Base-by-base conservation (phyloP, 148 eudicot genomes). In the Camellia japonica region DNA sequence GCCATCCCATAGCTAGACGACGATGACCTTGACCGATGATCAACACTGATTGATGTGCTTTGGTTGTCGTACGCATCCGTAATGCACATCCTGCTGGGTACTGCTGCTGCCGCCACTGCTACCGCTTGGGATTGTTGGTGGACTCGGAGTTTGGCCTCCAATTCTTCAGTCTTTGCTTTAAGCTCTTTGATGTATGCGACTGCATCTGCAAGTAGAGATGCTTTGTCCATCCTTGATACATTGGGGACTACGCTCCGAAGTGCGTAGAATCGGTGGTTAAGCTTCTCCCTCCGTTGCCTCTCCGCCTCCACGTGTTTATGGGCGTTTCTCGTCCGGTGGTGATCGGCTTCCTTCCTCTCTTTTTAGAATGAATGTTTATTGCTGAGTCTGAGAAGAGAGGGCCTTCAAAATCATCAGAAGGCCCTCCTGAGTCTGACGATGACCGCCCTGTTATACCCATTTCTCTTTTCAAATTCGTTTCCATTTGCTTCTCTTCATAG, bases 221-320 rank as follows among this genome's bases (percentile, higher is more conserved):
- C 95, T 68, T 86, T 90, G 78, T 91, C 91, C 93, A 90, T 90
- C 68, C 80, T 90, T 5, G 91, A 86, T 6, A 91, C 90, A 67
- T 91, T 85, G 1, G 94, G 92, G 14, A 91, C 94, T 0, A 87
- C 92, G 1, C 88, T 78, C 1, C 93, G 78, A 0, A 91, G 86
- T 1, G 91, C 85, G 66, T 82, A 88, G 77, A 90, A 91, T 4
- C 85, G 80, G 14, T 78, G 86, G 78, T 91, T 91, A 5, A 91
- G 87, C 87, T 87, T 88, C 82, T 90, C 89, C 61, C 95, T 79
- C 15, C 91, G 77, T 4, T 78, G 86, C 62, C 90, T 78, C 87
- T 90, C 93, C 3, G 95, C 93, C 82, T 87, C 89, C 2, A 88
- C 93, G 42, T 87, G 66, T 82, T 87, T 38, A 69, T 47, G 38